These are phyloP conservation scores for Terana coerulea DNA, from an alignment of 768 basidiomycete species.

Conservation along the genomic window DNA sequence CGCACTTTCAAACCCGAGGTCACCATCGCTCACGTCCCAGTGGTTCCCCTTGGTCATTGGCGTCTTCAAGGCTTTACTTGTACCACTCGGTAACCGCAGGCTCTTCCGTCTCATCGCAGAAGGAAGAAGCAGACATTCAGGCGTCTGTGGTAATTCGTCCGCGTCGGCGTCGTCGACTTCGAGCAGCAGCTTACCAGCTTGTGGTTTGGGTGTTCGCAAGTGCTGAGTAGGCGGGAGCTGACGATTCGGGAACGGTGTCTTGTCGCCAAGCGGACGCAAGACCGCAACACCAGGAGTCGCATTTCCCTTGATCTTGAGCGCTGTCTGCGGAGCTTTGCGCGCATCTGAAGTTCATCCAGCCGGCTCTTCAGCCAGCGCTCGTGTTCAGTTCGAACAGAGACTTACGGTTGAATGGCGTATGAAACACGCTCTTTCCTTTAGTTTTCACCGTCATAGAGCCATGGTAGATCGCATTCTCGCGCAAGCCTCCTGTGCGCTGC, in stretches of 20 bases:
- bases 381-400: conserved; percentile 10
- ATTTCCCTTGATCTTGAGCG: background rate
- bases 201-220: conserved; percentile 29
- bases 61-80: conserved; percentile 54
- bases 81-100: conserved; percentile 49
- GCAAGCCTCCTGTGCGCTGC: conserved; percentile 31
- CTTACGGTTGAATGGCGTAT: conserved; percentile 35
- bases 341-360: background rate
- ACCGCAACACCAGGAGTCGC: conserved; percentile 21
- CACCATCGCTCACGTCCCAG: conserved; percentile 72
- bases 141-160: conserved; percentile 16
- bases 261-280: conserved; percentile 60
- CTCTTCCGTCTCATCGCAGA: conserved; percentile 63
- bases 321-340: conserved; percentile 9
- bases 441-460: conserved; percentile 40
- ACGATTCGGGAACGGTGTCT: conserved; percentile 75
- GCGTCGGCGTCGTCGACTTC: conserved; percentile 21
- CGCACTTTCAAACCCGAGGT: conserved; percentile 29
- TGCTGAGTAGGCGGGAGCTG: conserved; percentile 20
- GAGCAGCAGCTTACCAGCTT: conserved; percentile 30
- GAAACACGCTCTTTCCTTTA: conserved; percentile 33
- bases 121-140: conserved; percentile 46
- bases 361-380: background rate
- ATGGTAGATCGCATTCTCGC: conserved; percentile 47
- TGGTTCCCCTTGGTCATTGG: conserved; percentile 62